phyloP scores from a whole-genome alignment of 164 flowering plant genomes.

The Annona cherimola region DNA sequence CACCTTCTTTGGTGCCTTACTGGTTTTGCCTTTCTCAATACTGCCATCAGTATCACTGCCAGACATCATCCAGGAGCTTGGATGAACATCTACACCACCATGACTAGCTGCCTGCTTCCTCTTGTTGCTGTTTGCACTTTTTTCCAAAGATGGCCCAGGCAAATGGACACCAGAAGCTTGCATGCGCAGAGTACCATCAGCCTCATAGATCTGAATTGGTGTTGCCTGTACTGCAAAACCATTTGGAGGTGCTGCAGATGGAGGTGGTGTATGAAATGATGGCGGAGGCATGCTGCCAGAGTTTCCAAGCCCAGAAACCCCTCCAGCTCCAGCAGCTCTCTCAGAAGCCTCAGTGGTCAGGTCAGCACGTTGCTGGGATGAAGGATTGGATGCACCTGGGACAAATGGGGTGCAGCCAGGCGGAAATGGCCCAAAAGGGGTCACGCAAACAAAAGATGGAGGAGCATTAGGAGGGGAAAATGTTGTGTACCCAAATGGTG shows the following conservation, averaged over 20 bases:
- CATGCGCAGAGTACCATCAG: not conserved
- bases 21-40: constrained; percentile 12
- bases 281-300: constrained; percentile 7
- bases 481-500: constrained; percentile 25
- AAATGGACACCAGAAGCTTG: not conserved
- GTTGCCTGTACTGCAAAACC: constrained; percentile 21
- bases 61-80: constrained; percentile 9
- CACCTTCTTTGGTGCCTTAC: constrained; percentile 22
- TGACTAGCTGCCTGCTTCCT: constrained; percentile 3
- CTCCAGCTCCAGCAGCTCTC: constrained; percentile 11
- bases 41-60: constrained; percentile 13
- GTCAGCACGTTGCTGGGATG: constrained; percentile 21
- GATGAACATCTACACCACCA: constrained; percentile 4
- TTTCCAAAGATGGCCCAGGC: not conserved
- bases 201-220: constrained; percentile 5
- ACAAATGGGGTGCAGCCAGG: constrained; percentile 45
- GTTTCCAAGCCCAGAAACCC: constrained; percentile 9
- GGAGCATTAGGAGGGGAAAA: constrained; percentile 23
- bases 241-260: constrained; percentile 17
- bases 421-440: constrained; percentile 52
- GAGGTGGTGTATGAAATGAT: constrained; percentile 25
- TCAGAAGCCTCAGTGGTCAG: constrained; percentile 18
- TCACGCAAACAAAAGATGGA: constrained; percentile 41
- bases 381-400: constrained; percentile 23
- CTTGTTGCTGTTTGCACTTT: constrained; percentile 8